Base-by-base conservation (phyloP, 2,329 filamentous ascomycete genomes). In the Colletotrichum ledebouriae region DNA sequence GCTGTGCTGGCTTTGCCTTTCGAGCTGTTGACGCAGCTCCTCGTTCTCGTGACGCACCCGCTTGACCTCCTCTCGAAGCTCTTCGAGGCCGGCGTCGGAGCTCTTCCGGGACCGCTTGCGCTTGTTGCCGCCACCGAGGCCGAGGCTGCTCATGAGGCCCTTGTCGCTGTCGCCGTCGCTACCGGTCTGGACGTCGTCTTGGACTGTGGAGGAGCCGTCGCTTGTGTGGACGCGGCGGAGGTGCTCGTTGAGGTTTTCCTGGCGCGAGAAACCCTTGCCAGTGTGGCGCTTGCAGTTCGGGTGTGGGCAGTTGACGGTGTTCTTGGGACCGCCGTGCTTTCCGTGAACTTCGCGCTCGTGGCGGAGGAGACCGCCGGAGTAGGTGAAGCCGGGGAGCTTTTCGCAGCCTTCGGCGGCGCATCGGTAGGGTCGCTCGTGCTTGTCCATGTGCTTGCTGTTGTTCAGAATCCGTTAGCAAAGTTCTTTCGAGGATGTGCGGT, bases 191-290 rank as follows among this genome's bases (percentile, higher is more conserved):
- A 76, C 77, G 17, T 74, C 77, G 22, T 73, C 72, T 34, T 80
- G 77, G 55, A 76, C 74, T 3, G 75, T 75, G 52, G 72, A 80
- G 5, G 81, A 76, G 33, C 76, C 80, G 46, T 83, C 81, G 55
- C 85, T 84, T 47, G 87, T 91, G 77, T 98, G 95, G n/a, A 97
- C 93, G 29, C 95, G 90, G 20, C 95, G 92, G 17, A 98, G 83
- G 79, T 98, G 95, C 80, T 98, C 95, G 76, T 95, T 94, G 4
- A 98, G 85, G 74, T 98, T 98, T 80, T 98, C 95, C 75, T 94
- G 92, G 57, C 95, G 89, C 9, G 94, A 97, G 78, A 98, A 98
- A 22, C 94, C 94, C 75, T 94, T 93, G 70, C 94, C 94, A 0
- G 89, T 90, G 75, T 94, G 93, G 42, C 95, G 91, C 78, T 97